Base-by-base conservation (phyloP, 78 protist genomes). In the Guillardia theta region DNA sequence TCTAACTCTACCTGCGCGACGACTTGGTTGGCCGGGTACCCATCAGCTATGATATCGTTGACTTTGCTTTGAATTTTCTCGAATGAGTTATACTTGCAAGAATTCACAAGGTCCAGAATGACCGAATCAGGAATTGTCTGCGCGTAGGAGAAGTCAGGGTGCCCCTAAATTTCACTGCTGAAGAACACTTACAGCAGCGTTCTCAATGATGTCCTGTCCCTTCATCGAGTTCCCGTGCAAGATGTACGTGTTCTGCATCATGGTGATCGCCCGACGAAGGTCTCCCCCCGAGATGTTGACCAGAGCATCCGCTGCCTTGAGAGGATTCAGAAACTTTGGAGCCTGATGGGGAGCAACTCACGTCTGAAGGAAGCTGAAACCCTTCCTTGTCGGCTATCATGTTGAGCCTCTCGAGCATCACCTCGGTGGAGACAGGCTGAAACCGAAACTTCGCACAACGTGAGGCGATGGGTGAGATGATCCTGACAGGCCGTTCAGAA, bases 361-460 rank as follows among this genome's bases (percentile, higher is more conserved):
- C n/a, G n/a, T n/a, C n/a, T n/a, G n/a, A n/a, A n/a, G n/a, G n/a
- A n/a, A n/a, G n/a, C n/a, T n/a, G n/a, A n/a, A n/a, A n/a, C n/a
- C n/a, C n/a, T n/a, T n/a, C n/a, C n/a, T n/a, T n/a, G n/a, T n/a
- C n/a, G n/a, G n/a, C n/a, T n/a, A n/a, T n/a, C n/a, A n/a, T n/a
- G n/a, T n/a, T n/a, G 41, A 98, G 78, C 24, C 98, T 80, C 24
- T 54, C 95, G 22, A 41, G 19, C 95, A 96, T 70, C n/a, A 96
- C 48, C 4, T 22, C 95, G 8, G 9, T 19, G 0, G 97, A 58
- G 45, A 99, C 88, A 30, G 99, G 97, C 96, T 96, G 97, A 95
- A 99, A 99, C 19, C 99, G 95, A 70, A 98, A 98, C 93, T 99
- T 99, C 22, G 99, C 99, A 90, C 99, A 99, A 22, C 99, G 97